Evolutionary conservation across 495 filamentous ascomycete genomes (phyloP), one percentile per base, ranked within the genome.

Genomic region (Rusavskia elegans): DNA sequence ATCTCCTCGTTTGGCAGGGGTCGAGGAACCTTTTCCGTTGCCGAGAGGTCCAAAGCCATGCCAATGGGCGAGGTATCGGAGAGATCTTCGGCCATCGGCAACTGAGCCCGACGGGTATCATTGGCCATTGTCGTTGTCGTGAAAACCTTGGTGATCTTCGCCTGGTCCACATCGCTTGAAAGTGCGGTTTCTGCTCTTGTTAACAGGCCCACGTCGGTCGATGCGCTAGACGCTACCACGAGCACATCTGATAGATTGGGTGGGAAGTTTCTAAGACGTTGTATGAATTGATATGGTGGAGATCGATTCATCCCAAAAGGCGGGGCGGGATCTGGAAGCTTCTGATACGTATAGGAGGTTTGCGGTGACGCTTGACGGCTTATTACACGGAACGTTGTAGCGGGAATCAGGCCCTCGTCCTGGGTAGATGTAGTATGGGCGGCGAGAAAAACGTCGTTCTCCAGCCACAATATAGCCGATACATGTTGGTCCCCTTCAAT

Each of bases 381-480:
- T 48, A 95, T 80, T 40, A 95, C 67, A 60, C 93, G 81, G 57
- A 83, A 92, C 7, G 71, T 72, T 0, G 87, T 83, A 10, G 73
- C 65, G 6, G 77, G 77, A 41, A 72, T 74, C 51, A 68, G 69
- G 29, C 74, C 71, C 14, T 37, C 7, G 48, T 81, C 76, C 8
- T 70, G 67, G 41, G 74, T 60, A 45, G 75, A 73, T 4, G 82
- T 77, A 7, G 81, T 89, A 63, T 95, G 82, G 14, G 85, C 76
- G 37, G 79, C 72, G 23, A 96, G 71, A 61, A 97, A 95, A 10
- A 90, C 64, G 64, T 93, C 67, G 55, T 92, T 94, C 61, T 89
- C 85, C 5, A 97, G 72, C 93, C 93, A 99, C 29, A 72, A 71
- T 48, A 97, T 71, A 11, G 85, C 82, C n/a, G 87, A 86, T 6